Evolutionary conservation across 2,329 filamentous ascomycete species (phyloP).

Genomic region (Ceratocystis ficicola): DNA sequence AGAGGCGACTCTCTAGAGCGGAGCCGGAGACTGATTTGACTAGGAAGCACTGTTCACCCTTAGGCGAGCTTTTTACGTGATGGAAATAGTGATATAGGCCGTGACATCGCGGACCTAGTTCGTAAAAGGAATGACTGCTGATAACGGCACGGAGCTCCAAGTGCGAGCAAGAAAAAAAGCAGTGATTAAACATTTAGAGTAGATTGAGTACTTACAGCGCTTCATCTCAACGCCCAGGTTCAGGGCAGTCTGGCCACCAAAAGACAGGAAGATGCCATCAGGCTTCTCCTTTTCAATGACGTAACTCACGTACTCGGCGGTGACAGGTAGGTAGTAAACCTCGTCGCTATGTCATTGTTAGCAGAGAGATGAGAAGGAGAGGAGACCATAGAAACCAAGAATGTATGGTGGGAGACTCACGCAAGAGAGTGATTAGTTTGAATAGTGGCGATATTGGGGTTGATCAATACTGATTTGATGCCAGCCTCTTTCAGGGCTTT

Average conservation of each 20-base stretch:
- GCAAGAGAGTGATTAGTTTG: conserved; percentile 93
- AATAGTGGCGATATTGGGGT: conserved; percentile 97
- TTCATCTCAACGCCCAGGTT: conserved; percentile 97
- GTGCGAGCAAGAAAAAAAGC: conserved; percentile 9
- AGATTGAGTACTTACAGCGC: conserved; percentile 39
- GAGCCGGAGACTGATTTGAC: conserved; percentile 13
- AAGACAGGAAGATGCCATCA: conserved; percentile 93
- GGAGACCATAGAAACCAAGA: background rate
- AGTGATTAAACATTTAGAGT: background rate
- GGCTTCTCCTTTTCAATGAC: conserved; percentile 93
- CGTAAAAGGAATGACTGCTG: background rate
- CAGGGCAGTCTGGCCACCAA: conserved; percentile 92
- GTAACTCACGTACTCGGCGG: conserved; percentile 92
- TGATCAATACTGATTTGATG: conserved; percentile 82
- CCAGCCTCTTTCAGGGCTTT: conserved; percentile 95
- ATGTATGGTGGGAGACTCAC: conserved; percentile 10
- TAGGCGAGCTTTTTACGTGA: conserved; percentile 14
- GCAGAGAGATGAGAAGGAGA: background rate
- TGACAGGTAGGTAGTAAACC: conserved; percentile 96
- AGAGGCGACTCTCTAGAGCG: conserved; percentile 7
- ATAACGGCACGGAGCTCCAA: conserved; percentile 16
- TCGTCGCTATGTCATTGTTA: conserved; percentile 48
- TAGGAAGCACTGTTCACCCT: conserved; percentile 16
- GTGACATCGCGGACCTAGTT: conserved; percentile 8
- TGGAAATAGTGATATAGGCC: conserved; percentile 11